Evolutionary conservation across 1,284 basidiomycete species (phyloP).

Genomic region (Apiotrichum veenhuisii): DNA sequence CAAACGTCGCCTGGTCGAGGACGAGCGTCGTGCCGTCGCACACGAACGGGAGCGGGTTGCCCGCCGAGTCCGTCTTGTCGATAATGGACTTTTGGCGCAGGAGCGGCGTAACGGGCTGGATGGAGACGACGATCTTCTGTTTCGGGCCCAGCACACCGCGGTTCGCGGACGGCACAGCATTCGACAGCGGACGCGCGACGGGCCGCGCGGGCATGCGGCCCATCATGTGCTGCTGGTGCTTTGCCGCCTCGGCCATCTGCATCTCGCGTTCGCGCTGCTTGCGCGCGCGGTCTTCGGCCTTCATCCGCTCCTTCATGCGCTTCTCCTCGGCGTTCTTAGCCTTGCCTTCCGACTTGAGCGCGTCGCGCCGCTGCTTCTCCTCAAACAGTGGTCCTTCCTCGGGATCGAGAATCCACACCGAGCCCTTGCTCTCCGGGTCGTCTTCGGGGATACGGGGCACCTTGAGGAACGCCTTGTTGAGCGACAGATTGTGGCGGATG

Average conservation of each 20-base stretch:
- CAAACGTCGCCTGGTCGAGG: constrained; percentile 41
- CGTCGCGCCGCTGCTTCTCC: constrained; percentile 45
- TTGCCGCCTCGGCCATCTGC: constrained; percentile 21
- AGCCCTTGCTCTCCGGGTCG: constrained; percentile 76
- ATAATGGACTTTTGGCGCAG: constrained; percentile 40
- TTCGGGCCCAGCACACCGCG: constrained; percentile 33
- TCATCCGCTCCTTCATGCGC: constrained; percentile 38
- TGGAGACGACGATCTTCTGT: constrained; percentile 38
- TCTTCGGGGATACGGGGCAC: constrained; percentile 73
- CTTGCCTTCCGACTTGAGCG: constrained; percentile 43
- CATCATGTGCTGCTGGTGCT: constrained; percentile 18
- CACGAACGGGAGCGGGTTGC: constrained; percentile 41
- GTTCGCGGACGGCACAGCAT: constrained; percentile 26
- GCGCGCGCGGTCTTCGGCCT: constrained; percentile 35
- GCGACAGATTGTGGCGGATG: constrained; percentile 84
- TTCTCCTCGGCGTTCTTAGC: constrained; percentile 45
- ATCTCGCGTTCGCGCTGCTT: constrained; percentile 31
- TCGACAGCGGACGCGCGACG: constrained; percentile 13
- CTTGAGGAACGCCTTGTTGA: constrained; percentile 81
- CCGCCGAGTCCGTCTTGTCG: constrained; percentile 35
- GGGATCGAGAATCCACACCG: constrained; percentile 81
- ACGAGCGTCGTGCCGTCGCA: constrained; percentile 42
- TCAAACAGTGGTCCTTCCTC: constrained; percentile 52
- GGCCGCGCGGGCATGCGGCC: constrained; percentile 14
- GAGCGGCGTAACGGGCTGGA: constrained; percentile 39